Base-by-base conservation (phyloP, 1,139 yeast species). In the Taphrina populina region DNA sequence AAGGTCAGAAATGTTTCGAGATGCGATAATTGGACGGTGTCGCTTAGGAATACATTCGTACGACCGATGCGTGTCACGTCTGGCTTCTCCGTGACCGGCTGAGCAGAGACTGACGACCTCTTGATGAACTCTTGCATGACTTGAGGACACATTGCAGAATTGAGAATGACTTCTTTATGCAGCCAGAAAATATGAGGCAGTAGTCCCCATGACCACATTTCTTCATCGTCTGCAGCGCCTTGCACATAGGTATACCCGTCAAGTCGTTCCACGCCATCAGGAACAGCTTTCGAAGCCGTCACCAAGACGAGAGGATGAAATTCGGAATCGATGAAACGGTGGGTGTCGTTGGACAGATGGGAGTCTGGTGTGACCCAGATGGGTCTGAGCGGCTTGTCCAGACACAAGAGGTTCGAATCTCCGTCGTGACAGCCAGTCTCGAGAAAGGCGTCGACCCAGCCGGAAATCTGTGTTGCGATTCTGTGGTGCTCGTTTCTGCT, bases 151-250 rank as follows among this genome's bases (percentile, higher is more conserved):
- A 75, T 2, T 76, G 64, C 44, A 69, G 65, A 1, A 71, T 68
- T 20, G 1, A 69, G 61, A 13, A 81, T 65, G 1, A 62, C 36
- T 0, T 68, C 68, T 2, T 68, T 59, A 53, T 76, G 65, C 0
- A 67, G 59, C 95, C 95, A 88, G 56, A 85, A 78, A 13, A 77
- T 54, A 0, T 66, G 63, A 0, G 92, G 80, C 0, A 74, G 76
- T 23, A 88, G 45, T 5, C 29, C 35, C 55, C 45, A 67, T 0
- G 88, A 81, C 96, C 96, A 88, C 23, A 83, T 72, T 64, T 88
- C 96, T 66, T 88, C 95, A 64, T 88, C 96, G 68, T 88, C 96
- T 0, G 94, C 96, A 0, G 95, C 88, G 0, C 96, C 96, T 68
- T 87, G 96, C 1, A 88, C 83, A 66, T 88, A 88, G 0, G 75